A percentile compares a stretch with the other conserved stretches of the same genome.
These are phyloP conservation scores for Tetratostichococcus sp. DNA, from an alignment of 139 green algal genomes.

Conservation along the genomic window DNA sequence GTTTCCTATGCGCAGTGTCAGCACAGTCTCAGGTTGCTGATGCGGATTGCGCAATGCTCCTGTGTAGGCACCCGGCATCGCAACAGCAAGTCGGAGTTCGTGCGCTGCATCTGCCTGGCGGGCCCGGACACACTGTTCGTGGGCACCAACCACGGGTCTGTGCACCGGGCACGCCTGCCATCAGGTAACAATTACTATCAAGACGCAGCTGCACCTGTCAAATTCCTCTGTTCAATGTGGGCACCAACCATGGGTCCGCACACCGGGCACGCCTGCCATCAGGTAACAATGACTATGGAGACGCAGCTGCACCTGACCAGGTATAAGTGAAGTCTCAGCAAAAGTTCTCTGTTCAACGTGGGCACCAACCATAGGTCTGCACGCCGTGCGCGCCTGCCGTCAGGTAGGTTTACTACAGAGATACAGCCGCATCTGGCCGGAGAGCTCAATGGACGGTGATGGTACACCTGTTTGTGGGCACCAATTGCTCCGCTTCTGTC, in stretches of 20 bases:
- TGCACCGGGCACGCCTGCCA: slow-evolving; percentile 16
- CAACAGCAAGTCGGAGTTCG: slow-evolving; percentile 22
- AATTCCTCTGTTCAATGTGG: slow-evolving; percentile 32
- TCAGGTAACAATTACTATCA: neutral
- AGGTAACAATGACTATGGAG: neutral
- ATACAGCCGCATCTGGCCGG: no score
- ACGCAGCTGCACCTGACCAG: no score
- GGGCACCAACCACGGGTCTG: slow-evolving; percentile 25
- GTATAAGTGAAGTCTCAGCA: no score
- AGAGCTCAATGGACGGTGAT: no score
- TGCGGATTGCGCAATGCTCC: no score
- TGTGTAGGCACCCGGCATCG: neutral
- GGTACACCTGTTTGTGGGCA: no score
- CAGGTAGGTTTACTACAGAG: neutral
- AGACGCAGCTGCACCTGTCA: no score
- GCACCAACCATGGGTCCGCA: slow-evolving; percentile 26
- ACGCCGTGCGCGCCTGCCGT: slow-evolving; percentile 7
- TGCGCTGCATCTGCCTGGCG: slow-evolving; percentile 23
- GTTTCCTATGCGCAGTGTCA: no score
- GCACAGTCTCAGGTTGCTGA: no score
- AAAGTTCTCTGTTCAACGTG: no score
- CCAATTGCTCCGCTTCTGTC: no score
- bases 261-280: slow-evolving; percentile 9
- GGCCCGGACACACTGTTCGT: slow-evolving; percentile 11
- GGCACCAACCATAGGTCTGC: slow-evolving; percentile 27